Percentiles rank a stretch among this genome's conserved stretches.
Conservation (phyloP, 768 basidiomycete species). For the Pulveroboletus sp. region DNA sequence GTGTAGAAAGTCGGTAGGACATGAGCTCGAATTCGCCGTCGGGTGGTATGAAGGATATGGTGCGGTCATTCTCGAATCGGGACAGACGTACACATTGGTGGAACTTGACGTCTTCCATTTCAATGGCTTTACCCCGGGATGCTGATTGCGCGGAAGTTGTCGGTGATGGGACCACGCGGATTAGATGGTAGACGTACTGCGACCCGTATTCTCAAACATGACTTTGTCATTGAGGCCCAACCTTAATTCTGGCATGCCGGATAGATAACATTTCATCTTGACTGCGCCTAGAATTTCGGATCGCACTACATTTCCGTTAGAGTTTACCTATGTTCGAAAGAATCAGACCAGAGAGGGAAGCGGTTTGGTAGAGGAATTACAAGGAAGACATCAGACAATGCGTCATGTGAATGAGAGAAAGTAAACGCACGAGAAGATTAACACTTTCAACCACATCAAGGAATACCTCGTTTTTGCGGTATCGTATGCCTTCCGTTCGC, state of each 20-base stretch:
- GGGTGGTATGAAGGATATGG: conserved; percentile 98
- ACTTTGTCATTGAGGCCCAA: conserved; percentile 98
- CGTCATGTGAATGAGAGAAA: not conserved
- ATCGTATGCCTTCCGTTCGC: conserved; percentile 95
- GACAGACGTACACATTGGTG: conserved; percentile 98
- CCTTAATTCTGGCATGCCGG: conserved; percentile 98
- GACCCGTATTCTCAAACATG: conserved; percentile 97
- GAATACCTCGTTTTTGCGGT: conserved; percentile 99
- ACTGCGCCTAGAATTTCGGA: conserved; percentile 97
- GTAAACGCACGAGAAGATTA: conserved; percentile 75
- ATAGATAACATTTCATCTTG: conserved; percentile 99
- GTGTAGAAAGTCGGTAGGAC: conserved; percentile 94
- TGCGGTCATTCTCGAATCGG: conserved; percentile 97
- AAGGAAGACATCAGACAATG: not conserved
- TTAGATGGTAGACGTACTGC: conserved; percentile 57
- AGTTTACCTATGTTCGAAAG: conserved; percentile 69
- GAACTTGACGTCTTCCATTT: conserved; percentile 99
- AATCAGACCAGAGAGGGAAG: too few species aligned
- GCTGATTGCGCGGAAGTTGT: conserved; percentile 1
- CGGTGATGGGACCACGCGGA: not conserved
- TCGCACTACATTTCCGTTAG: conserved; percentile 93
- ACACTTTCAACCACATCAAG: conserved; percentile 97
- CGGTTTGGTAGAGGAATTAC: not conserved
- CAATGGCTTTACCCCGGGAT: conserved; percentile 91
- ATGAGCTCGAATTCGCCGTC: conserved; percentile 99